These are phyloP conservation scores for Pyrenochaeta sp. DNA, from an alignment of 2,329 filamentous ascomycete genomes.

Conservation along the genomic window DNA sequence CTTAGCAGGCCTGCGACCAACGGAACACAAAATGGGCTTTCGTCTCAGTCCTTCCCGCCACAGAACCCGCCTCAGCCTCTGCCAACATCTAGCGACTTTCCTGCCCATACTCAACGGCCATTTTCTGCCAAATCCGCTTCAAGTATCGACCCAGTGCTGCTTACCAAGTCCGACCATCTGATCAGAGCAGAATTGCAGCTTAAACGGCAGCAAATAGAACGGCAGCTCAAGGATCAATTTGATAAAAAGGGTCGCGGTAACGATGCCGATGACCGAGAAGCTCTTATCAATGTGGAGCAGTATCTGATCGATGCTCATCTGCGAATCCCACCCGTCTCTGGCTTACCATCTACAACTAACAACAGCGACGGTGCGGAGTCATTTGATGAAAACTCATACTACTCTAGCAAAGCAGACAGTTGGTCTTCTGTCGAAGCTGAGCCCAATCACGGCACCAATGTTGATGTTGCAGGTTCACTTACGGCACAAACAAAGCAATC, in stretches of 20 bases:
- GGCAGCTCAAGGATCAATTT: slow-evolving; percentile 76
- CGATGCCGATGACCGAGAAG: slow-evolving; percentile 57
- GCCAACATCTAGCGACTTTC: slow-evolving; percentile 30
- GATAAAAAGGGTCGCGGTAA: slow-evolving; percentile 65
- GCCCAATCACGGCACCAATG: slow-evolving; percentile 33
- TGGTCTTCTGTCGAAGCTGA: slow-evolving; percentile 65
- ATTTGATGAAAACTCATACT: slow-evolving; percentile 92
- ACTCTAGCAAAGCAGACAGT: slow-evolving; percentile 88
- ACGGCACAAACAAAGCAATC: slow-evolving; percentile 34
- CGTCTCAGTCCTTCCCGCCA: slow-evolving; percentile 35
- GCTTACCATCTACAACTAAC: slow-evolving; percentile 62
- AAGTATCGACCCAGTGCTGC: slow-evolving; percentile 80
- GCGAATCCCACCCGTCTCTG: slow-evolving; percentile 73
- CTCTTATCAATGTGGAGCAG: slow-evolving; percentile 52
- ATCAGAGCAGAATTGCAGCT: slow-evolving; percentile 82
- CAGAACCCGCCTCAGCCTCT: slow-evolving; percentile 35
- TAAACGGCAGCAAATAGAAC: slow-evolving; percentile 83
- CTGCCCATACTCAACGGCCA: slow-evolving; percentile 39
- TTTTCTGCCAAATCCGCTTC: slow-evolving; percentile 58
- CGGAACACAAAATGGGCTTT: slow-evolving; percentile 36
- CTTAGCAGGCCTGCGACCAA: slow-evolving; percentile 40
- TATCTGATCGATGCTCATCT: slow-evolving; percentile 68
- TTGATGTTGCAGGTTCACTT: slow-evolving; percentile 41
- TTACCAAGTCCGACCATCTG: slow-evolving; percentile 85
- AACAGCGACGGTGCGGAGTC: slow-evolving; percentile 77